Evolutionary conservation across 805 yeast species (phyloP), one percentile per base, ranked within the genome.

Genomic region (Suhomyces kilbournensis): DNA sequence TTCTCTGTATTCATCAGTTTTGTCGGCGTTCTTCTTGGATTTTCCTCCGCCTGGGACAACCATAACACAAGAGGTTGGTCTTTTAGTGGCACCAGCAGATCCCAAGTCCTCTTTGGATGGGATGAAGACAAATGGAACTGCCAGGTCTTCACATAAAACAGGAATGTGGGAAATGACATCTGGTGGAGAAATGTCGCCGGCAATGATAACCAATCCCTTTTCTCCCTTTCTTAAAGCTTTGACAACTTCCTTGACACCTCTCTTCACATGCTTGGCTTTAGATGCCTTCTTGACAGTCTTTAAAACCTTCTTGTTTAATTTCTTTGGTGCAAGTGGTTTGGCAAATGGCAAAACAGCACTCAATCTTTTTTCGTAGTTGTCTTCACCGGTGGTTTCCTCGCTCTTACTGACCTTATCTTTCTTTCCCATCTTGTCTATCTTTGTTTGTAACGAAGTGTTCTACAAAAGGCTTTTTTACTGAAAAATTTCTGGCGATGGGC

Each of bases 231-330:
- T 86, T 58, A 94, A 81, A 20, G 98, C 94, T 77, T 94, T 94
- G 63, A 93, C 98, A 35, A 94, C 99, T 76, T 94, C 99, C 75
- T 94, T 94, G 52, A 94, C 98, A 70, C 99, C 99, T 76, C 99
- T 84, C 76, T 91, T 93, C 62, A 94, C 97, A 72, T 93, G 97
- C 77, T 94, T 94, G 58, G 97, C 96, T 77, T 94, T 94, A 50
- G 98, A 91, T 8, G 99, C 98, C 72, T 90, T 93, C 81, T 94
- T 94, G 58, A 94, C 96, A 44, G 97, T 90, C 77, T 94, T 94
- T 67, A 96, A 81, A 15, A 93, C 86, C 74, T 93, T 94, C 76
- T 94, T 94, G 79, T 94, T 94, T 68, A 93, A 77, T 72, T 94
- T 94, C 77, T 94, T 94, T 44, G 97, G 83, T 14, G 99, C 99